Percentiles rank a stretch among this genome's conserved stretches.
Conservation (phyloP, 106 monocot species). For the Allium sativum region DNA sequence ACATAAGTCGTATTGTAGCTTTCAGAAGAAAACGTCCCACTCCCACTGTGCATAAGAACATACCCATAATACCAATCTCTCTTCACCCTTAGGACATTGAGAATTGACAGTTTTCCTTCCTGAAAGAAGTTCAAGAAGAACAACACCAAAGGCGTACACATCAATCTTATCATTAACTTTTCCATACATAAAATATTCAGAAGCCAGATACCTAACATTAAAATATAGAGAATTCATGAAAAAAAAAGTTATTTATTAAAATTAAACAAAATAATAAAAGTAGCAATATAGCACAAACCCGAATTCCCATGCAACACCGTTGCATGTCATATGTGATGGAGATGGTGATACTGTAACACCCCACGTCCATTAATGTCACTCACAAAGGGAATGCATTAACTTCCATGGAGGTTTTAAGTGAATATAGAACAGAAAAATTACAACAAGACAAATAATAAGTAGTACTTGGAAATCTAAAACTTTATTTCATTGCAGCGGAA, state of each 20-base stretch:
- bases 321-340: constrained; percentile 27
- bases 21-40: too few species aligned
- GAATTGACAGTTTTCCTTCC: constrained; percentile 58
- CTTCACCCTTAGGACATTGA: constrained; percentile 43
- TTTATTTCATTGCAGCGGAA: too few species aligned
- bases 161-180: constrained; percentile 80
- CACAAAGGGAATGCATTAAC: too few species aligned
- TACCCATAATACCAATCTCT: constrained; percentile 91
- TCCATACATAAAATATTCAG: constrained; percentile 84
- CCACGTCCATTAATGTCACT: too few species aligned
- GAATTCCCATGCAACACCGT: constrained; percentile 84
- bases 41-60: constrained; percentile 3
- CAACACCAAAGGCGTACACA: constrained; percentile 86
- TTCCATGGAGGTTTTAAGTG: too few species aligned
- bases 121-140: constrained; percentile 83
- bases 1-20: too few species aligned
- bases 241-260: neutral
- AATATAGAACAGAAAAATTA: too few species aligned
- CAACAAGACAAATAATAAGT: too few species aligned
- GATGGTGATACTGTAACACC: too few species aligned
- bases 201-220: constrained; percentile 69
- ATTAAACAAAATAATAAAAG: neutral
- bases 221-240: neutral
- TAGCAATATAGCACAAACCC: constrained; percentile 37
- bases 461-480: too few species aligned